Percentiles rank a stretch among this genome's conserved stretches.
phyloP scores from a whole-genome alignment of 1,284 basidiomycete species.

The Cryptococcus depauperatus region DNA sequence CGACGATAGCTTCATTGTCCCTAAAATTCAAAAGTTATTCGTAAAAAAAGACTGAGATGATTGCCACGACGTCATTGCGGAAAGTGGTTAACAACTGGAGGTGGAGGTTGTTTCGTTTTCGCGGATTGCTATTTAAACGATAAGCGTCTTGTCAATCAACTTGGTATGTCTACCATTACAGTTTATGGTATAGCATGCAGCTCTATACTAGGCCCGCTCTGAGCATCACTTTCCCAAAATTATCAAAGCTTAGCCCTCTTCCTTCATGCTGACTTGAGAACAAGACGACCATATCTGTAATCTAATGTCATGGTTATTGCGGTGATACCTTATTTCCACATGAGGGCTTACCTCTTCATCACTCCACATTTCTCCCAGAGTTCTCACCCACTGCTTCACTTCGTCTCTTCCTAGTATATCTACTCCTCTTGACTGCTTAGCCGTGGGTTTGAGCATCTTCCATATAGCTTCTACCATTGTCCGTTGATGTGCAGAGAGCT shows the following conservation, averaged over 20 bases:
- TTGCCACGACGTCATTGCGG: too few relatives aligned
- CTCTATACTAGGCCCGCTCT: constrained; percentile 37
- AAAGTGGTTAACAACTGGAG: too few relatives aligned
- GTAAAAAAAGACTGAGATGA: too few relatives aligned
- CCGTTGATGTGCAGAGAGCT: constrained; percentile 29
- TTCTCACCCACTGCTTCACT: constrained; percentile 36
- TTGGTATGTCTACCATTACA: neutral
- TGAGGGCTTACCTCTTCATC: constrained; percentile 40
- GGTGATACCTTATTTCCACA: too few relatives aligned
- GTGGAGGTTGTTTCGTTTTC: too few relatives aligned
- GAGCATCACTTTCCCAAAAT: constrained; percentile 40
- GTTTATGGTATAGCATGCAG: neutral
- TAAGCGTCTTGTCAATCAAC: too few relatives aligned
- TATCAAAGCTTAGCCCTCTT: constrained; percentile 38
- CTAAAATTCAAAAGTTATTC: too few relatives aligned
- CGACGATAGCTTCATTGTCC: too few relatives aligned
- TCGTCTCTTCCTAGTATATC: constrained; percentile 34
- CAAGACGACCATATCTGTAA: constrained; percentile 42
- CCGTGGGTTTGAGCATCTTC: constrained; percentile 34
- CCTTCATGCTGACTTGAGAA: constrained; percentile 43
- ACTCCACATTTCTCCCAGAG: constrained; percentile 43
- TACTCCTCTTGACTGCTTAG: constrained; percentile 1
- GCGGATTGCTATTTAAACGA: too few relatives aligned
- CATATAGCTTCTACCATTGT: constrained; percentile 37
- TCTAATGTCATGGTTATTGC: too few relatives aligned